Evolutionary conservation across 2,329 filamentous ascomycete species (phyloP), one percentile per base, ranked within the genome.

Genomic region (Teratosphaeria zuluensis): DNA sequence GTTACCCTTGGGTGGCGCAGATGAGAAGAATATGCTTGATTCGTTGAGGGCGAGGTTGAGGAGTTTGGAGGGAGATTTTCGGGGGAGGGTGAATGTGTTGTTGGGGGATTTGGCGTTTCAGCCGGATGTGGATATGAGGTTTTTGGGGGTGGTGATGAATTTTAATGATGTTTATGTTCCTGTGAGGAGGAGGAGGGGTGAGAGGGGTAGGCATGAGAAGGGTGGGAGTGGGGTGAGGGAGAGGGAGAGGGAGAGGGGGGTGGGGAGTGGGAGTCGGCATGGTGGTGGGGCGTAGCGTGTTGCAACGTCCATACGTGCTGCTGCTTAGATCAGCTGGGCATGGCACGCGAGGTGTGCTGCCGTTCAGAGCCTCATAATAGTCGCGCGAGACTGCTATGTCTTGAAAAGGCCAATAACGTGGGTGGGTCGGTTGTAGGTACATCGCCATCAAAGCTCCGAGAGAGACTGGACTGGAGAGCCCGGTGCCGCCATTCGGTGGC

Each of bases 131-230:
- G 94, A 99, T 73, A 90, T 99, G 85, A 82, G 92, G 57, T 97
- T 97, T 78, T 76, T 99, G 64, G 94, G 90, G 46, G 91, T 97
- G 53, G 89, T 94, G 48, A 97, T 99, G 90, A 99, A 97, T 75
- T 99, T 97, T 75, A 99, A 99, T 74, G 92, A 97, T 72, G 89
- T 95, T 30, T 97, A 97, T 74, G 84, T 89, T 74, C 89, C 90
- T 14, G 83, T 86, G 52, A 80, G 85, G 67, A 82, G 86, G 71
- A 85, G 85, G 75, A 55, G 59, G 51, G 52, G n/a, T 2, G 24
- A 28, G 24, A 28, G 24, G 24, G 24, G 24, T 28, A 4, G 24
- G 24, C 24, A 28, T 12, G 56, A 58, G 61, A 58, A 51, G 51
- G 51, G 54, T 8, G 56, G 61, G 16, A 21, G 31, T 14, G 31